phyloP scores from a whole-genome alignment of 2,329 filamentous ascomycete genomes.

The Hymenoscyphus linearis region DNA sequence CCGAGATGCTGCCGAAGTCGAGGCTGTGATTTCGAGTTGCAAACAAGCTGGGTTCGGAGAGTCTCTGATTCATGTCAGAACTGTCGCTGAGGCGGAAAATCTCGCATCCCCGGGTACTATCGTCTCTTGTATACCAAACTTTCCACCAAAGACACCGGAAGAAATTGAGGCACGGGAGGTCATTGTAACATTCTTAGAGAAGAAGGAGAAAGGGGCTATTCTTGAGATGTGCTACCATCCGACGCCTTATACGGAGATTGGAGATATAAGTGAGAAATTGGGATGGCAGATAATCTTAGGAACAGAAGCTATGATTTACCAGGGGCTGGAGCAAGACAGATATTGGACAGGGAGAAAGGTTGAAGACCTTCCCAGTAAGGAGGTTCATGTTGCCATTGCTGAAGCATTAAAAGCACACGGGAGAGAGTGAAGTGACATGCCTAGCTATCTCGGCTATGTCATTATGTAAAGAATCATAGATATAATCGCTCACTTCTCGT shows the following conservation, averaged over 20 bases:
- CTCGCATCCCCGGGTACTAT: constrained; percentile 14
- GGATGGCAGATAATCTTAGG: constrained; percentile 23
- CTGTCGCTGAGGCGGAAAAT: constrained; percentile 13
- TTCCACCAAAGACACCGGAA: constrained; percentile 17
- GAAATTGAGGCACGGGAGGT: constrained; percentile 20
- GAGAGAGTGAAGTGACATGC: not conserved
- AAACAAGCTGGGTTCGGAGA: constrained; percentile 17
- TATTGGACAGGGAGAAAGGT: constrained; percentile 19
- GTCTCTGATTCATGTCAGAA: constrained; percentile 17
- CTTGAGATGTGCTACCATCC: constrained; percentile 27
- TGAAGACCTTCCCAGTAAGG: constrained; percentile 16
- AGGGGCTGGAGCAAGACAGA: constrained; percentile 22
- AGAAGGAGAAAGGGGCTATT: constrained; percentile 21
- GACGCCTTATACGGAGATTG: constrained; percentile 19
- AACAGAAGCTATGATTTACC: constrained; percentile 27
- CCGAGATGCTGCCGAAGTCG: constrained; percentile 16
- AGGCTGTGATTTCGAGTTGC: constrained; percentile 17
- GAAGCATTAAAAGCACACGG: constrained; percentile 14
- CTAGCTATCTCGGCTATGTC: no score
- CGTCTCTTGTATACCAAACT: constrained; percentile 21
- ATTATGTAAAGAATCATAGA: not conserved
- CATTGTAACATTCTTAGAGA: constrained; percentile 17
- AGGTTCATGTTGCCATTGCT: constrained; percentile 20
- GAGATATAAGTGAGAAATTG: constrained; percentile 11
- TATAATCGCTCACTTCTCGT: constrained; percentile 20